Conservation (phyloP, 768 basidiomycete species). For the Vararia minispora region DNA sequence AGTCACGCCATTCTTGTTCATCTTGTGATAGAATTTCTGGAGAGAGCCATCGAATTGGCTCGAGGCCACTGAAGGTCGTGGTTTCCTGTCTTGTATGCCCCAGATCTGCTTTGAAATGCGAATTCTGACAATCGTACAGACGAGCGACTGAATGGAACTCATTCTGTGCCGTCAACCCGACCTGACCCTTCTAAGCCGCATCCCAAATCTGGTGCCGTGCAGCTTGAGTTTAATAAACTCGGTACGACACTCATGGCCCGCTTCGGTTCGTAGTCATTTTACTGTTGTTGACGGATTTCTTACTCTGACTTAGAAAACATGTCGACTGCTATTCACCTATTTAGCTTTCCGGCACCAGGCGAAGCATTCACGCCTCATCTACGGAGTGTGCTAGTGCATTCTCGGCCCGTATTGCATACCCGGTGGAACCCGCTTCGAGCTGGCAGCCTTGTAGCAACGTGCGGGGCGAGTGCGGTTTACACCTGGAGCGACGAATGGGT, state of each 20-base stretch:
- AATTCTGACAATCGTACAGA: conserved; percentile 30
- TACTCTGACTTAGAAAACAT: conserved; percentile 37
- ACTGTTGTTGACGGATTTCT: conserved; percentile 4
- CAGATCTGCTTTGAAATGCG: not conserved
- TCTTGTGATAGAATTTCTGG: conserved; percentile 56
- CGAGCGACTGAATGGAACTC: conserved; percentile 49
- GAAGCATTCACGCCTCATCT: conserved; percentile 49
- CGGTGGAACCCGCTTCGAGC: conserved; percentile 82
- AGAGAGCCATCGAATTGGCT: conserved; percentile 80
- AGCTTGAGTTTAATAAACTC: conserved; percentile 74
- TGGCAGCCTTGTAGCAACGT: conserved; percentile 57
- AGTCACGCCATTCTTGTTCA: conserved; percentile 4
- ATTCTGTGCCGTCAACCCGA: conserved; percentile 37
- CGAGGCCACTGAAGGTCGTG: conserved; percentile 71
- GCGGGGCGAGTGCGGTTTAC: conserved; percentile 55
- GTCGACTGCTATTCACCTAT: conserved; percentile 57
- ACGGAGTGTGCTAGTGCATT: conserved; percentile 57
- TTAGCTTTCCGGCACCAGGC: conserved; percentile 53
- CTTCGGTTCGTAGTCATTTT: conserved; percentile 39
- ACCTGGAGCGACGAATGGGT: conserved; percentile 82
- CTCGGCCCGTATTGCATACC: conserved; percentile 49
- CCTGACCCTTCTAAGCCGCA: conserved; percentile 50
- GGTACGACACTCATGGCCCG: conserved; percentile 66
- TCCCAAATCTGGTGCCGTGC: conserved; percentile 56
- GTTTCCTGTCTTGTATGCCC: conserved; percentile 73